Evolutionary conservation across 176 grass and related monocot species (phyloP).

Genomic region (Chrysopogon serrulatus): DNA sequence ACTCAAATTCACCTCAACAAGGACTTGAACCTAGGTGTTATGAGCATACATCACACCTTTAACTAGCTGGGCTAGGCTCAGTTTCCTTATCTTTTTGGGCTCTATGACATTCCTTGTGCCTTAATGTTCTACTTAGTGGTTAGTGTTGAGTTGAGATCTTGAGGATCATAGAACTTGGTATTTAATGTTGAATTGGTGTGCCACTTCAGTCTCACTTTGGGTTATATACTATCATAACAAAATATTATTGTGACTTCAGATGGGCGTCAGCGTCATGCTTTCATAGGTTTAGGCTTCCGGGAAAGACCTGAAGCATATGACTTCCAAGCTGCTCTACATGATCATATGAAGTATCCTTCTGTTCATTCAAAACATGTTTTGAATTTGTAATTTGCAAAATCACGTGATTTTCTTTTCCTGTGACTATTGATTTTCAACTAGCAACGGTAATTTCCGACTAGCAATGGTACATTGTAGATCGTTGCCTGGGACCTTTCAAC

Average conservation of each 20-base stretch:
- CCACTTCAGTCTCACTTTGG: not conserved
- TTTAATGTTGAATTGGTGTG: not conserved
- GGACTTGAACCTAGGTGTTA: not conserved
- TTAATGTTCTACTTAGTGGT: conserved; percentile 5
- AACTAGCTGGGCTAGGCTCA: not conserved
- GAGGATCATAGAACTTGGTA: conserved; percentile 17
- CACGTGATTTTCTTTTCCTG: not conserved
- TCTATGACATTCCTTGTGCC: not conserved
- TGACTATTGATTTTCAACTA: not conserved
- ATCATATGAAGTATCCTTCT: conserved; percentile 97
- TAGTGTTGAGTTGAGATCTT: not conserved
- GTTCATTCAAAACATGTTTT: conserved; percentile 19
- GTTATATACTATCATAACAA: conserved; percentile 8
- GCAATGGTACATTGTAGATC: not conserved
- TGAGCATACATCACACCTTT: not conserved
- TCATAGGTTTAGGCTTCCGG: conserved; percentile 94
- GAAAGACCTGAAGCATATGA: conserved; percentile 99
- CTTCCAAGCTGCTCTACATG: conserved; percentile 98
- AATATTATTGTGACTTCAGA: conserved; percentile 35
- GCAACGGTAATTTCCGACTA: not conserved
- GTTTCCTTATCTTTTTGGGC: not conserved
- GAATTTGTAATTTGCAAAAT: not conserved
- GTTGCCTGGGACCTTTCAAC: not conserved
- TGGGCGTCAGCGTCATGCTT: conserved; percentile 90
- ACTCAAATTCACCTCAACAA: not conserved